phyloP scores from a whole-genome alignment of 441 rosid genomes.

The Viola pubescens region DNA sequence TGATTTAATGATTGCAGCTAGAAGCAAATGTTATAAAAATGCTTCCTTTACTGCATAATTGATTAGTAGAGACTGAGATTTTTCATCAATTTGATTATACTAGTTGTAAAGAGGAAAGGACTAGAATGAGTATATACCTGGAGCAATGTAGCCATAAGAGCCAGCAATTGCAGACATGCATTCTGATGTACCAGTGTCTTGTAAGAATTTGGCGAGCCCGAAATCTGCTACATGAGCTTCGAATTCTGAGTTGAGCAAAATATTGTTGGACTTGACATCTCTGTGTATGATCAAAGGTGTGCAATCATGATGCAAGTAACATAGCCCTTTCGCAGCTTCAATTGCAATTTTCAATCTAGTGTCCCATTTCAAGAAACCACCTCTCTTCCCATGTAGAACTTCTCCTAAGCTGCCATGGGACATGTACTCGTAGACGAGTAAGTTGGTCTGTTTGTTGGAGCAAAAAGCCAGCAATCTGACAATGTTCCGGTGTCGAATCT shows the following conservation, averaged over 20 bases:
- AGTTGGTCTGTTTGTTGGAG: conserved; percentile 56
- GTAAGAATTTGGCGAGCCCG: conserved; percentile 76
- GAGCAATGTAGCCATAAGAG: conserved; percentile 81
- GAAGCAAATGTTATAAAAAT: conserved; percentile 10
- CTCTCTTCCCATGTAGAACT: conserved; percentile 63
- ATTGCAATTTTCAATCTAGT: conserved; percentile 57
- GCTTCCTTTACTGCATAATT: not conserved
- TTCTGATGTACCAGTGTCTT: conserved; percentile 50
- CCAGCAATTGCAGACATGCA: conserved; percentile 87
- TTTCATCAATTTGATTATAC: not conserved
- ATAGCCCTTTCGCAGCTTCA: conserved; percentile 72
- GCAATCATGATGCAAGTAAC: conserved; percentile 76
- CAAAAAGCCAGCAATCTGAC: conserved; percentile 55
- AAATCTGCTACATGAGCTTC: conserved; percentile 93
- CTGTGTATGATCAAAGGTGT: conserved; percentile 56
- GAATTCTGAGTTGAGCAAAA: conserved; percentile 56
- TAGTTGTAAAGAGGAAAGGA: not conserved
- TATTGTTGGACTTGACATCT: conserved; percentile 82
- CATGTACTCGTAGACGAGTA: conserved; percentile 76
- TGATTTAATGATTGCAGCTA: conserved; percentile 13
- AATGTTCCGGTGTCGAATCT: conserved; percentile 67
- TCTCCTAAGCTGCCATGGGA: conserved; percentile 76
- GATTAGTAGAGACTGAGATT: not conserved
- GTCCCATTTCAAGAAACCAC: conserved; percentile 55
- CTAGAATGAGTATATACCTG: conserved; percentile 33